Conservation (phyloP, 2,329 filamentous ascomycete species). For the Hypoxylon sp. region DNA sequence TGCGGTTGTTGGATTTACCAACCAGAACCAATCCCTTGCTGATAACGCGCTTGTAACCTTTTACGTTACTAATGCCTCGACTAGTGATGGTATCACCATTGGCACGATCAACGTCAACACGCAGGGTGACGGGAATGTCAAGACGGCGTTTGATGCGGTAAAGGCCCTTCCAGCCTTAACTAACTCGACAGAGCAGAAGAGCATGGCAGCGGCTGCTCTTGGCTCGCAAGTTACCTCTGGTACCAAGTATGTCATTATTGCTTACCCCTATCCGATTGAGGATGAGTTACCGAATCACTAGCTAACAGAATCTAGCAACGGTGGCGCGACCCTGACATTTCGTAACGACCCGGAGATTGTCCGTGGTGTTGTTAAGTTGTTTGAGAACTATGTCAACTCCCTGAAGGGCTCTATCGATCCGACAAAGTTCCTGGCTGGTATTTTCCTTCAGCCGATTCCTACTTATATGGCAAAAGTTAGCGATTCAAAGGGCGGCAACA, state of each 20-base stretch:
- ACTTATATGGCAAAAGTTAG: conserved; percentile 34
- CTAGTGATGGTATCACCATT: conserved; percentile 21
- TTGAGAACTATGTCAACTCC: conserved; percentile 26
- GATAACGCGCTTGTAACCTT: conserved; percentile 39
- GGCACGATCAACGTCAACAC: conserved; percentile 37
- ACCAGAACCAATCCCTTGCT: conserved; percentile 34
- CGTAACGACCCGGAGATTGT: conserved; percentile 36
- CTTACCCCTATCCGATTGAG: background rate
- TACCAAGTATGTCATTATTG: conserved; percentile 24
- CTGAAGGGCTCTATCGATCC: conserved; percentile 32
- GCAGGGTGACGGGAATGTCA: conserved; percentile 28
- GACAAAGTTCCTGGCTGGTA: conserved; percentile 29
- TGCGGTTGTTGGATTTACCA: conserved; percentile 34
- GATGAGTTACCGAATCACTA: conserved; percentile 5
- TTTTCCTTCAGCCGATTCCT: conserved; percentile 40
- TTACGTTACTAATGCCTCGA: conserved; percentile 25
- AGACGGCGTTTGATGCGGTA: conserved; percentile 32
- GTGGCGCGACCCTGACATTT: conserved; percentile 36
- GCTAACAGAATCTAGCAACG: conserved; percentile 25
- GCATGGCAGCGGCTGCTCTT: conserved; percentile 36
- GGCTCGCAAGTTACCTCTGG: conserved; percentile 29
- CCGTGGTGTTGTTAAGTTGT: conserved; percentile 26
- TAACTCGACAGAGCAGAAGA: conserved; percentile 22
- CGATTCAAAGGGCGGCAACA: conserved; percentile 38
- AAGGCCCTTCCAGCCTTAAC: conserved; percentile 29